Conservation (phyloP, 192 early-diverging fungal species). For the Entomortierella chlamydospora region DNA sequence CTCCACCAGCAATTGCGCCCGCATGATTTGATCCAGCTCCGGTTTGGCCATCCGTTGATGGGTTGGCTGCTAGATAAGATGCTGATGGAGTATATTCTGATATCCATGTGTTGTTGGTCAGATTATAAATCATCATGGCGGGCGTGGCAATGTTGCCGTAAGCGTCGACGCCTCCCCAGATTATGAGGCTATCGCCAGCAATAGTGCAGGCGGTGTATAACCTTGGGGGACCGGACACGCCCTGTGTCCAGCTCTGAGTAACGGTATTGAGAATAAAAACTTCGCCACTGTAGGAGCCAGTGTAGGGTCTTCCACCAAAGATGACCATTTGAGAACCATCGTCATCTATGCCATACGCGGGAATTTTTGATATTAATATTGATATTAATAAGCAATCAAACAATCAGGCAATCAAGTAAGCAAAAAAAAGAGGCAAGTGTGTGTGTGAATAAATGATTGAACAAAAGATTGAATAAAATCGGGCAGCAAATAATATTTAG, state of each 20-base stretch:
- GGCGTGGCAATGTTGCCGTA: neutral
- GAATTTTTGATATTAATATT: too few relatives aligned
- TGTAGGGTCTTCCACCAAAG: conserved; percentile 20
- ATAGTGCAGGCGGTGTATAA: conserved; percentile 30
- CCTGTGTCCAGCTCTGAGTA: conserved; percentile 13
- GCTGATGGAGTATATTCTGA: conserved; percentile 19
- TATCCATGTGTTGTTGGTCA: conserved; percentile 17
- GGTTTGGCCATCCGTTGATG: too few relatives aligned
- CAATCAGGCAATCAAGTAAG: too few relatives aligned
- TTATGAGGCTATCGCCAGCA: conserved; percentile 22
- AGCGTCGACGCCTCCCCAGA: conserved; percentile 30
- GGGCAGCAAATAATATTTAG: neutral
- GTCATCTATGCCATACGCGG: conserved; percentile 15
- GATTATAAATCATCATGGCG: conserved; percentile 12
- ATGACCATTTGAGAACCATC: conserved; percentile 29
- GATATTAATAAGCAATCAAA: too few relatives aligned
- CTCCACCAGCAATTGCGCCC: conserved; percentile 43
- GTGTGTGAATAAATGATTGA: too few relatives aligned
- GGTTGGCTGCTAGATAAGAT: conserved; percentile 7
- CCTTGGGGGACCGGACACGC: conserved; percentile 16
- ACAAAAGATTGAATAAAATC: too few relatives aligned
- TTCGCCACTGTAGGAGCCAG: conserved; percentile 9
- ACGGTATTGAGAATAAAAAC: conserved; percentile 33
- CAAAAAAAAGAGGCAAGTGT: too few relatives aligned
- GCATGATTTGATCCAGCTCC: conserved; percentile 5